Base-by-base conservation (phyloP, 2,329 filamentous ascomycete species). In the Biscogniauxia marginata region DNA sequence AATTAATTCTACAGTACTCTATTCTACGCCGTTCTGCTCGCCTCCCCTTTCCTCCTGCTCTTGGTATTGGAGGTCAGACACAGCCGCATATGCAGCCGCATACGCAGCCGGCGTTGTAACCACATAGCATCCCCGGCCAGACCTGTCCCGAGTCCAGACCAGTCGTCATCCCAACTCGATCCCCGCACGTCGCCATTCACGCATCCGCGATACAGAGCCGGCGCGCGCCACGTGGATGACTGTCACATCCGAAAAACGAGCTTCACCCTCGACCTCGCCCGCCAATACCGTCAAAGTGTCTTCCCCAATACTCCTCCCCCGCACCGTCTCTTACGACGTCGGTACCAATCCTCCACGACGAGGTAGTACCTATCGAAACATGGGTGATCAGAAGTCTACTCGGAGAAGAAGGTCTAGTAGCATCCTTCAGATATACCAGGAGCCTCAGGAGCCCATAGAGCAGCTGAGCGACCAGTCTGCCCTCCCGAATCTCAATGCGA, bases 401-500 rank as follows among this genome's bases (percentile, higher is more conserved):
- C 84, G 93, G 75, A 86, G 93, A 83, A 88, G 95, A 81, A 88
- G 95, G 77, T 98, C 95, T 76, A 97, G 93, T 80, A 98, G 93
- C 78, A 87, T 99, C 77, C 79, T 86, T 66, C 82, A 85, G 72
- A 92, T 99, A 77, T 98, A 98, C 77, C 93, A 96, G 72, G 95
- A 99, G 76, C 95, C 95, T 54, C 87, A 89, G 59, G 95, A 99
- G 82, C 96, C 93, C 55, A 86, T 97, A 71, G 95, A 99, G 81
- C 95, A 97, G 77, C 91, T 96, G 76, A 97, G 90, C 72, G 95
- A 99, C 75, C 95, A 98, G 81, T 90, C 92, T 55, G 90, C 91
- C 39, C 81, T 97, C 67, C 95, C 95, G 52, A 99, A 99, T 71
- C 78, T 97, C 71, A 99, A 99, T 76, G 92, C 95, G 66, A 91